These are phyloP conservation scores for Pleurotus tuber-regium DNA, from an alignment of 768 basidiomycete genomes.

Conservation along the genomic window DNA sequence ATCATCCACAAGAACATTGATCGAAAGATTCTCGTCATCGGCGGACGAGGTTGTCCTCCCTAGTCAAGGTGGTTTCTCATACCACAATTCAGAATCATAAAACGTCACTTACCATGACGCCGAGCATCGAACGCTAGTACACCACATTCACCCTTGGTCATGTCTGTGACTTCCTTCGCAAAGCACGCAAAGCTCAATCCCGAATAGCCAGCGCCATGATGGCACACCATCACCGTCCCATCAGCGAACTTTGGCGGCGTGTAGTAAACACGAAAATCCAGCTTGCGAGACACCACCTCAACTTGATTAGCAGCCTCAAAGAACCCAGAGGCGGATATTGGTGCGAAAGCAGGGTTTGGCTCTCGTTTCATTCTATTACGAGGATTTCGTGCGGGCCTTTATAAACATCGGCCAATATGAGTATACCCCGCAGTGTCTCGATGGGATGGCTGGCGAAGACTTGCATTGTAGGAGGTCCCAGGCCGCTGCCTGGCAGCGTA, in stretches of 20 bases:
- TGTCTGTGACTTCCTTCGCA: slow-evolving; percentile 69
- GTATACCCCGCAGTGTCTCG: slow-evolving; percentile 13
- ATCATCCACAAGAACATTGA: slow-evolving; percentile 72
- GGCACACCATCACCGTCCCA: slow-evolving; percentile 80
- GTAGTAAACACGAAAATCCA: slow-evolving; percentile 82
- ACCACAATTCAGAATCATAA: neutral
- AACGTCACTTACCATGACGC: slow-evolving; percentile 73
- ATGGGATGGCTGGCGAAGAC: slow-evolving; percentile 27
- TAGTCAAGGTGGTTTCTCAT: slow-evolving; percentile 21
- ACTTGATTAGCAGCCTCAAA: slow-evolving; percentile 83
- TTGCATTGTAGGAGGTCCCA: slow-evolving; percentile 65
- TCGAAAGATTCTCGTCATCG: slow-evolving; percentile 59
- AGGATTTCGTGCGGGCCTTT: slow-evolving; percentile 32
- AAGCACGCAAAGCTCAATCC: slow-evolving; percentile 89
- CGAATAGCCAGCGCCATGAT: slow-evolving; percentile 94
- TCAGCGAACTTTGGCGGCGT: slow-evolving; percentile 58
- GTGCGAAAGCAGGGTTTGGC: slow-evolving; percentile 65
- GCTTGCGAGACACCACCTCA: slow-evolving; percentile 52
- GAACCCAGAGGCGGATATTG: slow-evolving; percentile 75
- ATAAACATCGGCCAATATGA: slow-evolving; percentile 14
- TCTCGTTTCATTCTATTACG: slow-evolving; percentile 26
- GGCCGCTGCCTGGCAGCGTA: slow-evolving; percentile 53
- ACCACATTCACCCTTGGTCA: slow-evolving; percentile 71
- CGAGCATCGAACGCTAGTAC: slow-evolving; percentile 81
- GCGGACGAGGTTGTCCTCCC: slow-evolving; percentile 59